Conservation (phyloP, 805 yeast genomes). For the Metschnikowia kunwiensis region DNA sequence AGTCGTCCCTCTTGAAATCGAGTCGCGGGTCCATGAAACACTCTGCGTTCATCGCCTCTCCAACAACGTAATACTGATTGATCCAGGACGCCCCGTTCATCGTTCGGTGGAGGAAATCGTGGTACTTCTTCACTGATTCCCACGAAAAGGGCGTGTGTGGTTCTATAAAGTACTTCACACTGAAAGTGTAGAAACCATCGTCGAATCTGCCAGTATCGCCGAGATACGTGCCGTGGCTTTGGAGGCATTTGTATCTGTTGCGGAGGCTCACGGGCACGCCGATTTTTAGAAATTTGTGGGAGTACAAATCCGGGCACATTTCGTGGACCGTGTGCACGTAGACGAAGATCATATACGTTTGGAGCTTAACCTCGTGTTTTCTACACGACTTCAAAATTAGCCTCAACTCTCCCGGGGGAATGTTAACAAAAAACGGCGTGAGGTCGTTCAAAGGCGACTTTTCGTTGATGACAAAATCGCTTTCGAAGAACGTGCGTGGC, state of each 20-base stretch:
- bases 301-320: slow-evolving; percentile 7
- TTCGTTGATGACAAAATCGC: slow-evolving; percentile 6
- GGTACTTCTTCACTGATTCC: slow-evolving; percentile 9
- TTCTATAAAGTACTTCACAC: slow-evolving; percentile 6
- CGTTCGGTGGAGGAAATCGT: slow-evolving; percentile 8
- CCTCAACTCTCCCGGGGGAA: slow-evolving; percentile 1
- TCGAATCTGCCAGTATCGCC: slow-evolving; percentile 9
- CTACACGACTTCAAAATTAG: slow-evolving; percentile 4
- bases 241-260: slow-evolving; percentile 2
- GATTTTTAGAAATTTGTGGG: slow-evolving; percentile 8
- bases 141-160: slow-evolving; percentile 7
- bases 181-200: slow-evolving; percentile 11
- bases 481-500: slow-evolving; percentile 8
- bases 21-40: slow-evolving; percentile 4
- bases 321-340: slow-evolving; percentile 9
- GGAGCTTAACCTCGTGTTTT: slow-evolving; percentile 8
- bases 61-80: slow-evolving; percentile 9
- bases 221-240: slow-evolving; percentile 9
- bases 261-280: slow-evolving; percentile 10
- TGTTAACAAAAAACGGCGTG: slow-evolving; percentile 4
- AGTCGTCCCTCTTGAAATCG: slow-evolving; percentile 5
- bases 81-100: slow-evolving; percentile 9
- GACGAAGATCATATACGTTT: slow-evolving; percentile 5
- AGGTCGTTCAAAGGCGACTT: slow-evolving; percentile 7
- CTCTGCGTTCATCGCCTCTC: slow-evolving; percentile 9